Conservation (phyloP, 1,284 basidiomycete genomes). For the Microbotryum intermedium region DNA sequence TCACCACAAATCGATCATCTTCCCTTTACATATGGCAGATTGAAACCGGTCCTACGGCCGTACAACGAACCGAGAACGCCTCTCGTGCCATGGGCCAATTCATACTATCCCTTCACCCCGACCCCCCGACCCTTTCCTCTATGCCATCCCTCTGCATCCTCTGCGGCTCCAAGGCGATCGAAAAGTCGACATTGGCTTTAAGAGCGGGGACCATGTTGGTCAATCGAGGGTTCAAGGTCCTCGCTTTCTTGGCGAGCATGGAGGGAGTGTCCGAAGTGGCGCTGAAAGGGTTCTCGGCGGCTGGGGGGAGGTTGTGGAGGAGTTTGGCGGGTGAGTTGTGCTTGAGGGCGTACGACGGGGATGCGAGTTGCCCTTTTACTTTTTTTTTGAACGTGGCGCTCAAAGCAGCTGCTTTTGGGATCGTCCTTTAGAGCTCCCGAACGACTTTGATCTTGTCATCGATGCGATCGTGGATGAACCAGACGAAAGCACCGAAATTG, state of each 20-base stretch:
- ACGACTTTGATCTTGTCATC: no score
- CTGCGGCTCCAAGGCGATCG: conserved; percentile 10
- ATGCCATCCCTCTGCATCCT: conserved; percentile 8
- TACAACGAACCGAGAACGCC: conserved; percentile 27
- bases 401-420: no score
- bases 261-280: not conserved
- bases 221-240: conserved; percentile 15
- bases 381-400: no score
- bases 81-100: conserved; percentile 21
- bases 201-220: conserved; percentile 5
- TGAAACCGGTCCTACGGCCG: conserved; percentile 26
- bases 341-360: no score
- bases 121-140: not conserved
- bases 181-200: conserved; percentile 10
- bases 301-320: conserved; percentile 12
- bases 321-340: conserved; percentile 6
- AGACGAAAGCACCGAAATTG: no score
- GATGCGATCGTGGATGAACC: no score
- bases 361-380: no score
- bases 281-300: conserved; percentile 11
- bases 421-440: no score
- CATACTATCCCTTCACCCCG: conserved; percentile 3
- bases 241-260: conserved; percentile 1
- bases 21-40: conserved; percentile 13
- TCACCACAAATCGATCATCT: not conserved